Evolutionary conservation across 306 rosid species (phyloP).

Genomic region (Inga laurina): DNA sequence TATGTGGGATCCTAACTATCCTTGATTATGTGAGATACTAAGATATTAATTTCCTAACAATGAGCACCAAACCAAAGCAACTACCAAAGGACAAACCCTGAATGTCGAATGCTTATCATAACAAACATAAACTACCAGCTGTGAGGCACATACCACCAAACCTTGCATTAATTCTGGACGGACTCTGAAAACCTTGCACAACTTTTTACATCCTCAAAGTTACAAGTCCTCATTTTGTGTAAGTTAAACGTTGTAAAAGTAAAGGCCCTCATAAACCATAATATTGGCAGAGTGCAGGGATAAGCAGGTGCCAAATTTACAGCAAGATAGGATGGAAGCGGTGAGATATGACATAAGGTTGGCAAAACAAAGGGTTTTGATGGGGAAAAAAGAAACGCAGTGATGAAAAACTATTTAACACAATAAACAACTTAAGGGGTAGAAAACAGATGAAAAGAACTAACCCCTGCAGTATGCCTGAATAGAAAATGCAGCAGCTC

Average conservation of each 20-base stretch:
- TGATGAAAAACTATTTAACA: neutral
- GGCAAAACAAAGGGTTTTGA: neutral
- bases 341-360: neutral
- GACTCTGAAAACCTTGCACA: constrained; percentile 13
- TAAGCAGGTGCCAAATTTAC: neutral
- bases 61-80: constrained; percentile 25
- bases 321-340: neutral
- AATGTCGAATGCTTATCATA: constrained; percentile 6
- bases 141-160: neutral
- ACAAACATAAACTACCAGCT: neutral
- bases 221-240: neutral
- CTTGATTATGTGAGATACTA: no score
- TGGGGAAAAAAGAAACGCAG: neutral
- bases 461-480: constrained; percentile 92
- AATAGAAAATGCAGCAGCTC: constrained; percentile 64
- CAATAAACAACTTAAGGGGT: neutral
- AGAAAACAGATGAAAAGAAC: constrained; percentile 20
- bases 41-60: no score
- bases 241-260: constrained; percentile 11
- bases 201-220: constrained; percentile 16
- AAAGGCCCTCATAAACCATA: neutral
- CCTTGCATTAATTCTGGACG: neutral
- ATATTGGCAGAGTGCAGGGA: neutral
- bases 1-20: no score
- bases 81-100: neutral